Base-by-base conservation (phyloP, 2,329 filamentous ascomycete genomes). In the Exophiala bonariae region DNA sequence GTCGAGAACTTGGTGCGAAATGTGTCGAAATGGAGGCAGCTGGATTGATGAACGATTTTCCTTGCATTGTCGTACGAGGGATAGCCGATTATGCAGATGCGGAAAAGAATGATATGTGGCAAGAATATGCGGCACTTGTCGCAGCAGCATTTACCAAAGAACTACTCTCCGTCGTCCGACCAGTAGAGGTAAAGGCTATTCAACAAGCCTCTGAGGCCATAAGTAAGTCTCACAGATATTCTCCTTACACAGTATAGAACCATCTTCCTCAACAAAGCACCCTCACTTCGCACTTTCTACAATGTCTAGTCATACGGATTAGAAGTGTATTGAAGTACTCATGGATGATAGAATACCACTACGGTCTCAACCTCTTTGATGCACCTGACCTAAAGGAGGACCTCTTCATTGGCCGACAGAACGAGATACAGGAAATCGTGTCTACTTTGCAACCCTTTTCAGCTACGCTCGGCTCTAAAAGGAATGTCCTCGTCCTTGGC, bases 401-500 rank as follows among this genome's bases (percentile, higher is more conserved):
- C 20, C 44, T 51, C 28, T 54, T 54, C 32, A 33, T 50, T 34
- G 47, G 50, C 8, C 50, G 50, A 22, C 14, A 39, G 26, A 30
- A 32, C 3, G 50, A 54, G 30, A 23, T 54, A 3, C 17, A 39
- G 10, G 17, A 33, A 16, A 50, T 54, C 31, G 22, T 50, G 36
- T 46, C 54, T 37, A 41, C 54, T 11, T 39, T 57, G 9, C 37
- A 40, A n/a, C 42, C 47, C 16, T n/a, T n/a, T n/a, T n/a, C n/a
- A n/a, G 14, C 14, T 13, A 11, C n/a, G 13, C 18, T 37, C 11
- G 14, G 16, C 17, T 16, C 22, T 26, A n/a, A 31, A 8, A 35
- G 47, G 26, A 22, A 23, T 30, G 18, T 42, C 14, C 32, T 55
- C 7, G 59, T 69, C 19, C 52, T 74, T 7, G 61, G 72, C 36